These are phyloP conservation scores for Paraphaeosphaeria sporulosa DNA, from an alignment of 2,329 filamentous ascomycete species.

Conservation along the genomic window DNA sequence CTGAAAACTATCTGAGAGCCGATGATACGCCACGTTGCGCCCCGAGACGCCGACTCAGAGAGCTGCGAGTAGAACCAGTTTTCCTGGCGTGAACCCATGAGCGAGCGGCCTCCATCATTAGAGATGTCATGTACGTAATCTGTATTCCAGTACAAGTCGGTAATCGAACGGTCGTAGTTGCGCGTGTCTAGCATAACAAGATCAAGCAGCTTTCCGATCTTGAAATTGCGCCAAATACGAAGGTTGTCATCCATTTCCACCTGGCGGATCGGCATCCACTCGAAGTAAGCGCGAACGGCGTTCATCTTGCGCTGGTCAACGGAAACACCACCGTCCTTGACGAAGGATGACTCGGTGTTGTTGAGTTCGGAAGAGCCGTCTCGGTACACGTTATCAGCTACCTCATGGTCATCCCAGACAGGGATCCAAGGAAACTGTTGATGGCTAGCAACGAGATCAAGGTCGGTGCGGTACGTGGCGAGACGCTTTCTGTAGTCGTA, in stretches of 20 bases:
- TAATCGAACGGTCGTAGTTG: conserved; percentile 51
- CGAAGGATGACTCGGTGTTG: conserved; percentile 54
- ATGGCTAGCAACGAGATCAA: conserved; percentile 50
- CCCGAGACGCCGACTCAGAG: conserved; percentile 65
- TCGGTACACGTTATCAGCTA: conserved; percentile 52
- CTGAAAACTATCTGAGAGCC: conserved; percentile 76
- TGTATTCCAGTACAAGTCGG: conserved; percentile 63
- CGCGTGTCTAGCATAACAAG: conserved; percentile 53
- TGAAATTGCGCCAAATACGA: conserved; percentile 50
- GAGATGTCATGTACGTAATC: conserved; percentile 69
- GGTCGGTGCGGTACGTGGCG: conserved; percentile 51
- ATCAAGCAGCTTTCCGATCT: conserved; percentile 49
- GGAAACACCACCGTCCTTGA: conserved; percentile 47
- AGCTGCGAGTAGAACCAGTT: conserved; percentile 67
- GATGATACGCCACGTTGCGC: conserved; percentile 74
- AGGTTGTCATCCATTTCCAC: conserved; percentile 54
- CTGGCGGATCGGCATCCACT: conserved; percentile 55
- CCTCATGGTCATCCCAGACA: conserved; percentile 57
- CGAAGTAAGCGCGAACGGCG: conserved; percentile 54
- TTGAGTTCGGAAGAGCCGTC: conserved; percentile 51
- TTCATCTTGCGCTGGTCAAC: conserved; percentile 58
- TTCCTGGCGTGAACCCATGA: conserved; percentile 78
- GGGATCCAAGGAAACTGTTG: conserved; percentile 54
- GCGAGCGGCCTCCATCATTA: conserved; percentile 70
- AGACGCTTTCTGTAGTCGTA: conserved; percentile 56